A percentile compares a stretch with the other conserved stretches of the same genome.
Conservation (phyloP, 306 rosid species). For the Pyrus betulifolia region DNA sequence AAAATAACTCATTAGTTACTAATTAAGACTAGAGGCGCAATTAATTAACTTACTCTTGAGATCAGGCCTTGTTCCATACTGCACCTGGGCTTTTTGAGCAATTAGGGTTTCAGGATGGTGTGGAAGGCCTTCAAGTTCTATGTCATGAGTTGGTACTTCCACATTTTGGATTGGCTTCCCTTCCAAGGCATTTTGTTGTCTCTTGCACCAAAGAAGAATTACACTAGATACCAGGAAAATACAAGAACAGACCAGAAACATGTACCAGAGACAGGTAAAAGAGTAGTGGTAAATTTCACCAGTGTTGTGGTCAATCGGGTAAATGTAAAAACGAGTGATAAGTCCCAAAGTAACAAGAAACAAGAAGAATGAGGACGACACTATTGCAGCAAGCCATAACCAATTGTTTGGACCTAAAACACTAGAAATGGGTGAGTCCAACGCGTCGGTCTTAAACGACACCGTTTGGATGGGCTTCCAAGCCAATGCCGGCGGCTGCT, state of each 20-base stretch:
- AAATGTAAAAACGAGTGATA: conserved; percentile 28
- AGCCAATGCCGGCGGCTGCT: conserved; percentile 3
- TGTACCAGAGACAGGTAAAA: conserved; percentile 32
- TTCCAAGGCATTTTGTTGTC: conserved; percentile 7
- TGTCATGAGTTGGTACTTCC: conserved; percentile 15
- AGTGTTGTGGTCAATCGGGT: conserved; percentile 22
- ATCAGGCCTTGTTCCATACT: conserved; percentile 36
- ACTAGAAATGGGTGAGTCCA: conserved; percentile 26
- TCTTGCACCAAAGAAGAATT: conserved; percentile 28
- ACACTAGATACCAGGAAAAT: conserved; percentile 32
- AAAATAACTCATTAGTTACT: background rate
- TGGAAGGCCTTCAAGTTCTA: conserved; percentile 36
- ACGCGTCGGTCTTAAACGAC: conserved; percentile 28
- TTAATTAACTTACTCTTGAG: conserved; percentile 26
- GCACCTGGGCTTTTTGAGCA: conserved; percentile 29
- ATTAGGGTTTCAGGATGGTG: conserved; percentile 15
- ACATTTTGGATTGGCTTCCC: conserved; percentile 11
- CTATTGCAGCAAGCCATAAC: conserved; percentile 31
- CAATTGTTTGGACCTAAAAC: conserved; percentile 33
- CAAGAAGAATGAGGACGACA: conserved; percentile 34
- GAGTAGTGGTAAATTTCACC: conserved; percentile 26
- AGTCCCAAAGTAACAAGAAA: conserved; percentile 32
- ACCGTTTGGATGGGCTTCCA: conserved; percentile 21
- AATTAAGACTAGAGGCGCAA: background rate
- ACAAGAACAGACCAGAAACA: conserved; percentile 29